Conservation (phyloP, 768 basidiomycete genomes). For the Calocera viscosa region DNA sequence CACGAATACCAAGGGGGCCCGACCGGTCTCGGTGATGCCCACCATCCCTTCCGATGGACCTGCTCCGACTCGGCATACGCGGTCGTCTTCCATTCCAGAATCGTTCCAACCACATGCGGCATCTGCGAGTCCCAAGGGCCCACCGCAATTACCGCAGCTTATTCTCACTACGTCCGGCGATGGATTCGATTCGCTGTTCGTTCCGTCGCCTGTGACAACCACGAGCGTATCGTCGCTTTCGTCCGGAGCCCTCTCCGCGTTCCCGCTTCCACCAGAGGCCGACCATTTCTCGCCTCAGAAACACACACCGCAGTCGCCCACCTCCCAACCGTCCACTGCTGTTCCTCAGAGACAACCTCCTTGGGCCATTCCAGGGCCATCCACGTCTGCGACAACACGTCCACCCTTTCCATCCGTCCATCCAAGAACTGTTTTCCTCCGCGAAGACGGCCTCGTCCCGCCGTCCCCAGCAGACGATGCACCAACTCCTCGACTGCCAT, state of each 20-base stretch:
- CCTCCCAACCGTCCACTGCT: background rate
- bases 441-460: background rate
- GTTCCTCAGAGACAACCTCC: background rate
- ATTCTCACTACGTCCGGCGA: background rate
- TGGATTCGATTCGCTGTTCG: background rate
- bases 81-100: background rate
- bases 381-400: background rate
- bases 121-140: background rate
- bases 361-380: background rate
- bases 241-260: background rate
- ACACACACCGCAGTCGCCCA: background rate
- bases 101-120: background rate
- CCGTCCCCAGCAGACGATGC: background rate
- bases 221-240: background rate
- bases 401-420: background rate
- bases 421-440: background rate
- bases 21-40: constrained; percentile 2
- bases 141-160: background rate
- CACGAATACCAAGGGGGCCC: background rate
- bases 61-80: background rate
- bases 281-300: background rate
- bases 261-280: background rate
- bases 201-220: background rate
- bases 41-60: background rate
- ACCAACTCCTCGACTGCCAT: background rate